Evolutionary conservation across 257 asterid species (phyloP).

Genomic region (Plantago elongata): DNA sequence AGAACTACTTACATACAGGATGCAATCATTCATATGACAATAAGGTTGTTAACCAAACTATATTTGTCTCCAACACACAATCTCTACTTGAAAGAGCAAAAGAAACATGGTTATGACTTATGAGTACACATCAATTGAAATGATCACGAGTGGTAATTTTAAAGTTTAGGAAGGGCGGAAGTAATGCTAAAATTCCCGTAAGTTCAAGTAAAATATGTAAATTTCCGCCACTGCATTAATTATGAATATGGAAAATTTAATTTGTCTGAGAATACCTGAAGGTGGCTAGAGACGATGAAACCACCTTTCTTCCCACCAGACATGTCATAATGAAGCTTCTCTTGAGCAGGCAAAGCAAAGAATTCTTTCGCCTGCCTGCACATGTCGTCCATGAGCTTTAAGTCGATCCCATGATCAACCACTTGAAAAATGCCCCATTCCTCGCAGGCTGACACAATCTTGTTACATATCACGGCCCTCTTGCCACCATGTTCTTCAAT

Average conservation of each 20-base stretch:
- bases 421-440: slow-evolving; percentile 93
- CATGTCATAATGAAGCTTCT: slow-evolving; percentile 74
- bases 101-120: no score
- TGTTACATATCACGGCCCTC: slow-evolving; percentile 46
- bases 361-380: slow-evolving; percentile 45
- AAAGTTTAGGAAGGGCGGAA: no score
- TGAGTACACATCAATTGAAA: no score
- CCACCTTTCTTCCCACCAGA: slow-evolving; percentile 85
- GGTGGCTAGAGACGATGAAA: slow-evolving; percentile 75
- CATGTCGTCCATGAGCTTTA: slow-evolving; percentile 40
- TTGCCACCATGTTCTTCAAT: slow-evolving; percentile 26
- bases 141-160: no score
- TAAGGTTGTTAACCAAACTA: neutral
- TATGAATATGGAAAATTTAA: no score
- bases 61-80: no score
- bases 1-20: neutral
- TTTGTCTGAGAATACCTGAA: slow-evolving; percentile 39
- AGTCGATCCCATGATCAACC: slow-evolving; percentile 65
- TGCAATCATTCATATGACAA: neutral
- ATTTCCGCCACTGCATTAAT: neutral
- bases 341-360: slow-evolving; percentile 49
- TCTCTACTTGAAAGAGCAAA: no score
- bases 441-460: slow-evolving; percentile 69
- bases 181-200: no score
- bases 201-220: neutral